phyloP scores from a whole-genome alignment of 352 stramenopile species.

The Sclerospora graminicola region DNA sequence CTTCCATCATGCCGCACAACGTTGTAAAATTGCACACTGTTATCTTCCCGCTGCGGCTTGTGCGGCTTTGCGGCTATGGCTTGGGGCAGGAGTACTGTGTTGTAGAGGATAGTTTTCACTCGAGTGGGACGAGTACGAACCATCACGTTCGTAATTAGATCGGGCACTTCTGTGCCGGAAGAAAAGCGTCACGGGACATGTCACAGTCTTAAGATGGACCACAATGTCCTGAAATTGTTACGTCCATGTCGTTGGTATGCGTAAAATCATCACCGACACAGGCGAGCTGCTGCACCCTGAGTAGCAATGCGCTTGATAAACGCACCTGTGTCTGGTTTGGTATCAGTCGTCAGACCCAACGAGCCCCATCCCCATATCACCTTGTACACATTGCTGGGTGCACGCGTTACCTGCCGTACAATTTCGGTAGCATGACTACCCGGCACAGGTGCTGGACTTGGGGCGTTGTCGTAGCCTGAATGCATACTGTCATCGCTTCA shows the following conservation, averaged over 20 bases:
- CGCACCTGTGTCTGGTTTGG: constrained; percentile 40
- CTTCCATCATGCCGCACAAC: constrained; percentile 71
- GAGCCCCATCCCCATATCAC: too few species aligned
- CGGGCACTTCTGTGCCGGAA: constrained; percentile 39
- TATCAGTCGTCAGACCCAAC: too few species aligned
- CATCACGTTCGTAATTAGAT: constrained; percentile 15
- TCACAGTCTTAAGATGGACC: constrained; percentile 62
- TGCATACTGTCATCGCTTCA: constrained; percentile 17
- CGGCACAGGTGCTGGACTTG: constrained; percentile 9
- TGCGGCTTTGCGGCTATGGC: too few species aligned
- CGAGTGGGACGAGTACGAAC: constrained; percentile 33
- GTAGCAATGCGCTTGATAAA: constrained; percentile 80
- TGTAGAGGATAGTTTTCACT: constrained; percentile 22
- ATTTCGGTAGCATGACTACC: constrained; percentile 7
- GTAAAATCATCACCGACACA: constrained; percentile 73
- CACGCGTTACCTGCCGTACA: too few species aligned
- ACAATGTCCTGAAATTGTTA: constrained; percentile 76
- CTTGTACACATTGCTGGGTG: too few species aligned
- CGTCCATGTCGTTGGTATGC: constrained; percentile 81
- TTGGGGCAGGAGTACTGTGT: constrained; percentile 32
- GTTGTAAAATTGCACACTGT: too few species aligned
- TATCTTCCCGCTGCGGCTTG: too few species aligned
- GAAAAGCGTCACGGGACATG: constrained; percentile 67
- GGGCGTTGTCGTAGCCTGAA: constrained; percentile 23
- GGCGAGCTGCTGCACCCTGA: constrained; percentile 60